Evolutionary conservation across 306 rosid species (phyloP), one percentile per base, ranked within the genome.

Genomic region (Castanospermum australe): DNA sequence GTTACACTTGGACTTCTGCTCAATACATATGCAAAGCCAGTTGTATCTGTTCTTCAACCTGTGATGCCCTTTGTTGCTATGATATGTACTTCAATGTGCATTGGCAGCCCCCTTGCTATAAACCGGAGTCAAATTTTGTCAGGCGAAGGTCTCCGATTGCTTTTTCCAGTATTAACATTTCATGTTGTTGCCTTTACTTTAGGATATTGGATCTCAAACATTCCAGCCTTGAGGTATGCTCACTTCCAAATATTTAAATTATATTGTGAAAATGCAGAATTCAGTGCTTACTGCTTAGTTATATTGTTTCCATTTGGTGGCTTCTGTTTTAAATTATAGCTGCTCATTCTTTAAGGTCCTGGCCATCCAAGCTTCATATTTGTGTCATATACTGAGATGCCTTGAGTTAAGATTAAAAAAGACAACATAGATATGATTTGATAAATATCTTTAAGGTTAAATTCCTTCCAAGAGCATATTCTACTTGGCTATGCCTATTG

Each of bases 11-110:
- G 99, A 72, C 98, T 95, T 41, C 81, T 90, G 51, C 99, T 95
- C 52, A 95, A 93, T 76, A 90, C 98, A 62, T 95, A 92, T 54
- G 99, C 99, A 65, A 93, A 91, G 82, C 93, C 97, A 28, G 88
- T 87, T 41, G 99, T 91, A 78, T 83, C 86, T 67, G 57, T 91
- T 73, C 82, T 95, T 87, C 94, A 67, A 67, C 99, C 97, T 5
- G 83, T 91, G 85, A 95, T 95, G 99, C 99, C 99, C 4, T 85
- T 91, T 76, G 92, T 95, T 83, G 99, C 99, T 14, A 93, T 95
- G 93, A 78, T 93, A 72, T 95, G 99, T 82, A 95, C 99, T 77
- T 95, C 99, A 14, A 4, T 95, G 81, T 93, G 99, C 92, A 95
- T 95, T 14, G 99, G 98, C 24, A 91, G 99, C 86, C 99, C 99